phyloP scores from a whole-genome alignment of 257 asterid species.

The Solanum commersonii region DNA sequence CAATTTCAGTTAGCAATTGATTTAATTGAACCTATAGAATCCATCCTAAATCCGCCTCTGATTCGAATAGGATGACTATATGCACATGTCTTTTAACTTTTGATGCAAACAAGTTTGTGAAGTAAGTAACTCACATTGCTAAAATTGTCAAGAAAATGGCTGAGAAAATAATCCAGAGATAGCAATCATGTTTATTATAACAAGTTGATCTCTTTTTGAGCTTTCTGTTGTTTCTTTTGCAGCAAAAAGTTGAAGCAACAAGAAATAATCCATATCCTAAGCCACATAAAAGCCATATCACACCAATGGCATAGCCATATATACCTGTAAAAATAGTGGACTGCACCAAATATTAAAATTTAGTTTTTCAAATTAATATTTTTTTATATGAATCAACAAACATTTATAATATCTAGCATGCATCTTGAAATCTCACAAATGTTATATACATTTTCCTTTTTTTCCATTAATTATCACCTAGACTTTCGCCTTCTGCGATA shows the following conservation, averaged over 20 bases:
- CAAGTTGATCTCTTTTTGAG: slow-evolving; percentile 29
- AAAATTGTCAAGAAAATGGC: slow-evolving; percentile 46
- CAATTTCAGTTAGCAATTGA: background rate
- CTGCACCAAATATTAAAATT: slow-evolving; percentile 27
- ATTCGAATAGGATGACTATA: background rate
- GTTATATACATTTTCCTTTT: background rate
- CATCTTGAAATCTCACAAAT: background rate
- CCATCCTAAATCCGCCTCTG: background rate
- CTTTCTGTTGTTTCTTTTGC: slow-evolving; percentile 16
- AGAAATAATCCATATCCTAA: slow-evolving; percentile 45
- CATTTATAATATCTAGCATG: background rate
- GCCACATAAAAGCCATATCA: slow-evolving; percentile 57
- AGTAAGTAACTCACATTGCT: slow-evolving; percentile 39
- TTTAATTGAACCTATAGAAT: background rate
- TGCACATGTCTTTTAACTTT: background rate
- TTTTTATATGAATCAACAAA: background rate
- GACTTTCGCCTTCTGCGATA: too few species aligned
- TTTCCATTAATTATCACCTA: too few species aligned
- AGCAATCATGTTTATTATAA: slow-evolving; percentile 13
- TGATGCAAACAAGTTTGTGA: background rate
- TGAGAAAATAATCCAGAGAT: slow-evolving; percentile 29
- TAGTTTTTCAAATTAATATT: background rate
- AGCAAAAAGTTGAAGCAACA: slow-evolving; percentile 14
- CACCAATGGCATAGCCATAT: slow-evolving; percentile 54
- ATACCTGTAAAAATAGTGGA: slow-evolving; percentile 73